Percentiles rank a stretch among this genome's conserved stretches.
Evolutionary conservation across 2,329 filamentous ascomycete species (phyloP).

Genomic region (Botryotinia calthae): DNA sequence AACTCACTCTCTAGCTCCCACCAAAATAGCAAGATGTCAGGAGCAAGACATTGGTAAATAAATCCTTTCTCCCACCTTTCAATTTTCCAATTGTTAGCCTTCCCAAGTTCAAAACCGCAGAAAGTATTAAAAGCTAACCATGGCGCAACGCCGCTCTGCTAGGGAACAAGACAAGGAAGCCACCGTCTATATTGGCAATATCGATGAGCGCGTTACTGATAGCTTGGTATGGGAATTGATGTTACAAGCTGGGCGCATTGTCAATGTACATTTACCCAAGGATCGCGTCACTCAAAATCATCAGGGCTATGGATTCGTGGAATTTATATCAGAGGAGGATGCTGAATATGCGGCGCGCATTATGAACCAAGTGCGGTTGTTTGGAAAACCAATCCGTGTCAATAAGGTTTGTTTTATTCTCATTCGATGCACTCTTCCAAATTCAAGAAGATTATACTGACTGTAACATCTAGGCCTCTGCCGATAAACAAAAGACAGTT

Average conservation of each 20-base stretch:
- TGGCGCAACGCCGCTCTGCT: constrained; percentile 18
- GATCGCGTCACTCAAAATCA: constrained; percentile 96
- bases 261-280: constrained; percentile 97
- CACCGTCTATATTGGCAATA: constrained; percentile 96
- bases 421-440: background rate
- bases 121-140: constrained; percentile 31
- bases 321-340: constrained; percentile 93
- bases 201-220: constrained; percentile 92
- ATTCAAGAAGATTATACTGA: background rate
- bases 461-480: constrained; percentile 51
- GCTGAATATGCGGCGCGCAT: constrained; percentile 95
- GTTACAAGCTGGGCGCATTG: constrained; percentile 94
- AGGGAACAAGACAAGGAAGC: constrained; percentile 98
- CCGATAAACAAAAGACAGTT: constrained; percentile 90
- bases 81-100: constrained; percentile 1
- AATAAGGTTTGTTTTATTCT: constrained; percentile 67
- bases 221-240: constrained; percentile 95
- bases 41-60: constrained; percentile 66
- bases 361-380: constrained; percentile 93
- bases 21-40: constrained; percentile 40
- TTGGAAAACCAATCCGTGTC: constrained; percentile 90
- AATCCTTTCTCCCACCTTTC: background rate
- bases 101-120: background rate
- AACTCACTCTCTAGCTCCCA: background rate
- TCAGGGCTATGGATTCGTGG: constrained; percentile 98